Evolutionary conservation across 192 early-diverging fungal species (phyloP).

Genomic region (Lunasporangiospora selenospora): DNA sequence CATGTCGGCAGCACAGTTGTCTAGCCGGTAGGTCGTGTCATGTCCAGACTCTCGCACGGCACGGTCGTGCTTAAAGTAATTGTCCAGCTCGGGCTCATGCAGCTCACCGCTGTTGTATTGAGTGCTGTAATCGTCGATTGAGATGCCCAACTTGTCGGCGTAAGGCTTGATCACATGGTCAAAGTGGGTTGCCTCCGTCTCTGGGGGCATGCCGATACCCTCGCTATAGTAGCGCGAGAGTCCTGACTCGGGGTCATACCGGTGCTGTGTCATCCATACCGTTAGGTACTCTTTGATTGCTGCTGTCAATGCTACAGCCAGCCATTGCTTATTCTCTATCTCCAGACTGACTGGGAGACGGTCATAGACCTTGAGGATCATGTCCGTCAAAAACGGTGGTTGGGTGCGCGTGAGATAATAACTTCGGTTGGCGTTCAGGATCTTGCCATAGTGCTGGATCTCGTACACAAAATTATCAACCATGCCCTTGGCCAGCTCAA

Average conservation of each 20-base stretch:
- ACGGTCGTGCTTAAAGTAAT: conserved; percentile 97
- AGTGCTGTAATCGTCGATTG: conserved; percentile 74
- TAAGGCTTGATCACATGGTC: conserved; percentile 86
- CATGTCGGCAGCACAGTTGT: conserved; percentile 88
- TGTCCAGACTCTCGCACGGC: conserved; percentile 98
- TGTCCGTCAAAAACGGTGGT: conserved; percentile 98
- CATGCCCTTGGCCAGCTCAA: conserved; percentile 91
- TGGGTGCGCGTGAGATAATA: conserved; percentile 98
- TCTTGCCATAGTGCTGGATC: conserved; percentile 98
- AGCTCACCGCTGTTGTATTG: conserved; percentile 75
- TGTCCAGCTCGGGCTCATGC: conserved; percentile 85
- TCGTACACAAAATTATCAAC: conserved; percentile 98
- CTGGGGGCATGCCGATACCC: conserved; percentile 96
- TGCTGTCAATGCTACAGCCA: conserved; percentile 69
- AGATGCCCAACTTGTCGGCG: conserved; percentile 69
- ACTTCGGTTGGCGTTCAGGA: conserved; percentile 97
- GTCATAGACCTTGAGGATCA: conserved; percentile 85
- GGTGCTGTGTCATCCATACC: conserved; percentile 87
- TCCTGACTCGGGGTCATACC: conserved; percentile 77
- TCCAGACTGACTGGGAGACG: conserved; percentile 56
- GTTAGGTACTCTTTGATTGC: conserved; percentile 92
- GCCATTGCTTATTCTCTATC: conserved; percentile 73
- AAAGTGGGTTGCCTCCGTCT: conserved; percentile 94
- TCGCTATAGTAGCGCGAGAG: conserved; percentile 87
- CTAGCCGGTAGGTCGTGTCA: conserved; percentile 95